Conservation (phyloP, 345 rosid species). For the Cardamine resedifolia region DNA sequence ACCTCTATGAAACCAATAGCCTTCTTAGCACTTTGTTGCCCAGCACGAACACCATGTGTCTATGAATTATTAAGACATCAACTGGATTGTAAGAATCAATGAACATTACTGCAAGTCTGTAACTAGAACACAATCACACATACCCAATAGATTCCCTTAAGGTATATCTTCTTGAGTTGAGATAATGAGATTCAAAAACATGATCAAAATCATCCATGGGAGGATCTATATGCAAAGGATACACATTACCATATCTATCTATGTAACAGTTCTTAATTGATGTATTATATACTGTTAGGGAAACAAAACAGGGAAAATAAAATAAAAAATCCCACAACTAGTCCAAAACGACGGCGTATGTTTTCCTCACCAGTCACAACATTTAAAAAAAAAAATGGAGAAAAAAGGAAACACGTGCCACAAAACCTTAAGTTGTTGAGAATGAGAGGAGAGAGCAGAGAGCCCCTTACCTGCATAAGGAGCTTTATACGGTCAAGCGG, state of each 20-base stretch:
- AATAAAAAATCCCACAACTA: neutral
- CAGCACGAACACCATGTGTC: constrained; percentile 89
- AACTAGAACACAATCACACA: constrained; percentile 17
- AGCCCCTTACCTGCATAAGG: constrained; percentile 79
- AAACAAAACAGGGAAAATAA: neutral
- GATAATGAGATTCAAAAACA: neutral
- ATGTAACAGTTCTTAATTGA: neutral
- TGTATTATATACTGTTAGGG: neutral
- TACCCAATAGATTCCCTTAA: neutral
- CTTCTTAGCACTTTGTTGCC: constrained; percentile 76
- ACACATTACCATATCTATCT: neutral
- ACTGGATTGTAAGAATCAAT: neutral
- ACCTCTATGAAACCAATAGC: constrained; percentile 92
- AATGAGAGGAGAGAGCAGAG: constrained; percentile 3
- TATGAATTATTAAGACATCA: constrained; percentile 25
- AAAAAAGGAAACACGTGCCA: constrained; percentile 32
- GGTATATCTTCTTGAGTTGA: neutral
- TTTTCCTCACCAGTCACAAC: neutral
- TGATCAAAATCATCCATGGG: neutral
- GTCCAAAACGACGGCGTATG: constrained; percentile 29
- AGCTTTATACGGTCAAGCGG: constrained; percentile 95
- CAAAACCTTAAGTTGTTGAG: constrained; percentile 40
- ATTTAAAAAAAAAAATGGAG: neutral
- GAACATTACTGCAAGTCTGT: neutral
- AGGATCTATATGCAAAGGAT: neutral